phyloP scores from a whole-genome alignment of 208 protist genomes.

The Leishmania amazonensis region DNA sequence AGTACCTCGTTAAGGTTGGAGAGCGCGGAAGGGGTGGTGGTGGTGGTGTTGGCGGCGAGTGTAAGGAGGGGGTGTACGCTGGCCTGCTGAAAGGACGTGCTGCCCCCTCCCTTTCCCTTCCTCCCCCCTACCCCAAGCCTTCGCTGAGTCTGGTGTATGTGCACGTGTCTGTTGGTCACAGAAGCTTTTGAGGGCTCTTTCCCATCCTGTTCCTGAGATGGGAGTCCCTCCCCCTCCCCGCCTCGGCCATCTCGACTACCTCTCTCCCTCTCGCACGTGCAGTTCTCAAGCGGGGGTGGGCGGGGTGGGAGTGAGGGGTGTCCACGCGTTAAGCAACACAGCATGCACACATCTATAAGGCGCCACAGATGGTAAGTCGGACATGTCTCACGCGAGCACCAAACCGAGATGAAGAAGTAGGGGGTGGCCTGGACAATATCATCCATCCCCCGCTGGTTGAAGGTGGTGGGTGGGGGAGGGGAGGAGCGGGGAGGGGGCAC shows the following conservation, averaged over 20 bases:
- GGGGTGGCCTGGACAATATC: neutral
- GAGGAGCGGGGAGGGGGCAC: too few species aligned
- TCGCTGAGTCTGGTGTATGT: neutral
- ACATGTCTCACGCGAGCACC: neutral
- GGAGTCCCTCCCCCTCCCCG: neutral
- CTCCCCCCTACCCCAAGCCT: neutral
- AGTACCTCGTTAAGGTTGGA: neutral
- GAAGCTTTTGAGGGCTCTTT: neutral
- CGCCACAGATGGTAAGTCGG: too few species aligned
- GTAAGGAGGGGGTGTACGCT: neutral
- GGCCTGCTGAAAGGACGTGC: neutral
- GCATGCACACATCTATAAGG: neutral
- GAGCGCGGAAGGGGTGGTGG: neutral
- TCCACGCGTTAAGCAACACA: neutral
- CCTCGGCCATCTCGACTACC: neutral
- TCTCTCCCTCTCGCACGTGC: neutral
- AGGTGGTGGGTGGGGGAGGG: neutral
- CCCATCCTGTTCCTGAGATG: neutral
- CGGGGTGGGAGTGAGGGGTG: neutral
- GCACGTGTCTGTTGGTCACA: constrained; percentile 9
- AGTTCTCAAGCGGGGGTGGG: neutral
- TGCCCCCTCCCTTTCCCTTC: neutral
- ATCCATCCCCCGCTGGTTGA: neutral
- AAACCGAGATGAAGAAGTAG: neutral
- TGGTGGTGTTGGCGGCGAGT: neutral